Conservation (phyloP, 2,329 filamentous ascomycete species). For the Penicillium sp. region DNA sequence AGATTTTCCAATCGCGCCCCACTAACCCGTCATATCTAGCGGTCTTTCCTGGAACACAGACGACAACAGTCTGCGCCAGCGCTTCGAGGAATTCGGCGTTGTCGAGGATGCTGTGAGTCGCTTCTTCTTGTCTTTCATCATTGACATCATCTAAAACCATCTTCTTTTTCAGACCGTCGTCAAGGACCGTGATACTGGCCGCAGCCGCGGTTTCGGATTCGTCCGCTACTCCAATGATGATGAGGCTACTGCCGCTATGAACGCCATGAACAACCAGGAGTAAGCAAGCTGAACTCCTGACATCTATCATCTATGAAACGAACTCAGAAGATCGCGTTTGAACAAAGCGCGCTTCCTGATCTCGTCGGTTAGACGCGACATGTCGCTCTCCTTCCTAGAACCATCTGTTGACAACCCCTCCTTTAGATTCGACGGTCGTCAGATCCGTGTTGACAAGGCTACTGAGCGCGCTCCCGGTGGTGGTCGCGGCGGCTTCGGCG, state of each 20-base stretch:
- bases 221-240: conserved; percentile 8
- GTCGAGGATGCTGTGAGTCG: conserved; percentile 14
- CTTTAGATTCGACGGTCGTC: conserved; percentile 8
- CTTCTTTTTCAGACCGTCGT: conserved; percentile 6
- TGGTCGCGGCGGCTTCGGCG: conserved; percentile 6
- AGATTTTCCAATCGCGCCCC: not conserved
- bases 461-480: conserved; percentile 9
- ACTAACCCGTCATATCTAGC: not conserved
- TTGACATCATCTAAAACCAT: not conserved
- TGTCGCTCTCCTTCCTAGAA: not conserved
- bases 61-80: conserved; percentile 10
- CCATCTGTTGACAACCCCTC: not conserved
- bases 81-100: conserved; percentile 11
- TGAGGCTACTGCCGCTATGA: conserved; percentile 10
- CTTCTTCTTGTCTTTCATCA: not conserved
- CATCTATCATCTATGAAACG: not conserved
- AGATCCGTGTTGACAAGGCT: conserved; percentile 13
- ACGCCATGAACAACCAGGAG: conserved; percentile 12
- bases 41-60: conserved; percentile 14
- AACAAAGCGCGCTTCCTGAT: not conserved
- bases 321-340: not conserved
- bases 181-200: conserved; percentile 13
- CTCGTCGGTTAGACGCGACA: not conserved
- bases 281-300: not conserved
- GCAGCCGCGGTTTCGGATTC: conserved; percentile 16